Conservation (phyloP, 169 alveolate genomes). For the Plasmodium blacklocki region DNA sequence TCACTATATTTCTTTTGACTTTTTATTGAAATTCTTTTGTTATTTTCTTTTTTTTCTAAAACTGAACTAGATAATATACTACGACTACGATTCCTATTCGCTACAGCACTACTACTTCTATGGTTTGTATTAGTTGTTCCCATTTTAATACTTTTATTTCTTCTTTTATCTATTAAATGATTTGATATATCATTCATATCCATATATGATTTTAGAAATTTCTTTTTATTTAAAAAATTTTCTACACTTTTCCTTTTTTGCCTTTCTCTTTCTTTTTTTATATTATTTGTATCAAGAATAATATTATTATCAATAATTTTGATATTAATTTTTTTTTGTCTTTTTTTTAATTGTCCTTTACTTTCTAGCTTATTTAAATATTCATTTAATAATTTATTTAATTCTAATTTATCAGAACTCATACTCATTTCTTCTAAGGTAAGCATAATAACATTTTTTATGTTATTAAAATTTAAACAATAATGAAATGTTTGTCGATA, state of each 20-base stretch:
- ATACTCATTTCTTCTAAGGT: slow-evolving; percentile 67
- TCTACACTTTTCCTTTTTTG: not conserved
- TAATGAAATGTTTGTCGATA: slow-evolving; percentile 57
- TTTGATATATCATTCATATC: slow-evolving; percentile 3
- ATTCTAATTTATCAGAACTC: slow-evolving; percentile 61
- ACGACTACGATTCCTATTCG: not conserved
- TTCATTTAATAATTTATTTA: slow-evolving; percentile 52
- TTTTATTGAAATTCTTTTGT: not conserved
- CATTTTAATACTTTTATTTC: slow-evolving; percentile 10
- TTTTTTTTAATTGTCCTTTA: slow-evolving; percentile 52
- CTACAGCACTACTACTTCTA: not conserved
- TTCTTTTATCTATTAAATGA: not conserved
- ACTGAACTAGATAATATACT: not conserved
- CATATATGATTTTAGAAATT: not conserved
- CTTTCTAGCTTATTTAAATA: slow-evolving; percentile 50
- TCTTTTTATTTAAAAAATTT: not conserved
- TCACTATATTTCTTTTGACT: not conserved
- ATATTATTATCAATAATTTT: slow-evolving; percentile 57
- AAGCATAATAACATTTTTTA: slow-evolving; percentile 53
- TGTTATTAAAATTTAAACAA: slow-evolving; percentile 64
- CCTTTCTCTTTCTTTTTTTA: slow-evolving; percentile 20
- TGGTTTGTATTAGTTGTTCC: slow-evolving; percentile 1
- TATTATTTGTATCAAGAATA: slow-evolving; percentile 34
- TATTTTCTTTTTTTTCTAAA: slow-evolving; percentile 6
- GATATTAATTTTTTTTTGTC: slow-evolving; percentile 61